These are phyloP conservation scores for Pichia nakasei DNA, from an alignment of 805 yeast species.

Conservation along the genomic window DNA sequence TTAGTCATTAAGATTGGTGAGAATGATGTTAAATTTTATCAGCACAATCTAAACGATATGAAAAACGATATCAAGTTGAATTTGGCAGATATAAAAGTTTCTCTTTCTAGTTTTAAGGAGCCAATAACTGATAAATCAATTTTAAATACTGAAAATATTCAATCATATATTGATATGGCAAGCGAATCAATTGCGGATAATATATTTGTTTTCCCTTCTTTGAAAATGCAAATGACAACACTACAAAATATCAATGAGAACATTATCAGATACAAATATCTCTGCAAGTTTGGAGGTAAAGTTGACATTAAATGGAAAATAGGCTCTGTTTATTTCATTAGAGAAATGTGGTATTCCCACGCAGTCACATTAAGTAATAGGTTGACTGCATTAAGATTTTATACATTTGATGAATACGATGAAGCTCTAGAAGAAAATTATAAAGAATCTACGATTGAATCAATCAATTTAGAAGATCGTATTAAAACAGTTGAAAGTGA, in stretches of 20 bases:
- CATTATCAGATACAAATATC: conserved; percentile 56
- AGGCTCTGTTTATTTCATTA: conserved; percentile 80
- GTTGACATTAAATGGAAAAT: conserved; percentile 92
- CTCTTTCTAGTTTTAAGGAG: conserved; percentile 52
- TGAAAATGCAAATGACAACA: conserved; percentile 67
- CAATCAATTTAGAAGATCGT: conserved; percentile 31
- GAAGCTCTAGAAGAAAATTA: conserved; percentile 25
- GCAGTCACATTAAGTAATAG: conserved; percentile 63
- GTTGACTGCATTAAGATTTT: conserved; percentile 30
- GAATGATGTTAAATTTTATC: conserved; percentile 43
- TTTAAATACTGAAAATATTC: conserved; percentile 33
- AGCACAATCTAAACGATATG: conserved; percentile 35
- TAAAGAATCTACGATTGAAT: conserved; percentile 26
- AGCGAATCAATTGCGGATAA: conserved; percentile 65
- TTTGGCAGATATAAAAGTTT: conserved; percentile 54
- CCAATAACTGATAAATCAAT: conserved; percentile 40
- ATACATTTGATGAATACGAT: conserved; percentile 27
- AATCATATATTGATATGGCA: conserved; percentile 48
- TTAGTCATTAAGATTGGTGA: conserved; percentile 52
- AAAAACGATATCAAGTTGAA: conserved; percentile 53
- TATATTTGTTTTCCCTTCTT: conserved; percentile 71
- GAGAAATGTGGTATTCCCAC: conserved; percentile 90
- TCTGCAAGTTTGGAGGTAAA: conserved; percentile 75
- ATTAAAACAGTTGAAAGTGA: conserved; percentile 41
- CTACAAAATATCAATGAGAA: conserved; percentile 47